These are phyloP conservation scores for Herpetomonas samuelpessoai DNA, from an alignment of 208 protist genomes.

Conservation along the genomic window DNA sequence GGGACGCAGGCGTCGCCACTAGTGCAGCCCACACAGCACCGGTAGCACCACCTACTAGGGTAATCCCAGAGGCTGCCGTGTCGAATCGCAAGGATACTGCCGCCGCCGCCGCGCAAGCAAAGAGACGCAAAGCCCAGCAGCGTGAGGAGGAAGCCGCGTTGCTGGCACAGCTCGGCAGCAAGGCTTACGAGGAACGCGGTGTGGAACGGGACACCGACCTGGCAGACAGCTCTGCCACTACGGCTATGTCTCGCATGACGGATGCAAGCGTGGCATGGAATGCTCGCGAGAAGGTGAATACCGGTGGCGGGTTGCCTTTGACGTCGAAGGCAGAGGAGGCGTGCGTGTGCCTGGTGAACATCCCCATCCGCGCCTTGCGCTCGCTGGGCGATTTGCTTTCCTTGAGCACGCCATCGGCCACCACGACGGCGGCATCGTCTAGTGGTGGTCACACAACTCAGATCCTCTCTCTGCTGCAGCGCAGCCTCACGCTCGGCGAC, in stretches of 20 bases:
- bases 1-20: not conserved
- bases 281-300: too few relatives aligned
- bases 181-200: too few relatives aligned
- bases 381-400: not conserved
- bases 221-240: too few relatives aligned
- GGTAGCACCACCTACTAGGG: too few relatives aligned
- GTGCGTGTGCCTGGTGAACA: not conserved
- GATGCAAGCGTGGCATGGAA: too few relatives aligned
- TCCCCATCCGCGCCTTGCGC: not conserved
- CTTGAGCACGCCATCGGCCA: not conserved
- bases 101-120: not conserved
- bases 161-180: not conserved
- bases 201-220: too few relatives aligned
- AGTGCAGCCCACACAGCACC: too few relatives aligned
- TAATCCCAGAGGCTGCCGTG: too few relatives aligned
- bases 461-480: slow-evolving; percentile 21
- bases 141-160: not conserved
- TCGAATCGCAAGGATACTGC: too few relatives aligned
- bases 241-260: too few relatives aligned
- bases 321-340: not conserved
- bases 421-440: not conserved
- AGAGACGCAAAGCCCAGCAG: not conserved
- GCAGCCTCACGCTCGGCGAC: slow-evolving; percentile 32
- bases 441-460: not conserved
- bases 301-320: not conserved